Evolutionary conservation across 148 eudicot genomes (phyloP).

Genomic region (Silene uniflora): DNA sequence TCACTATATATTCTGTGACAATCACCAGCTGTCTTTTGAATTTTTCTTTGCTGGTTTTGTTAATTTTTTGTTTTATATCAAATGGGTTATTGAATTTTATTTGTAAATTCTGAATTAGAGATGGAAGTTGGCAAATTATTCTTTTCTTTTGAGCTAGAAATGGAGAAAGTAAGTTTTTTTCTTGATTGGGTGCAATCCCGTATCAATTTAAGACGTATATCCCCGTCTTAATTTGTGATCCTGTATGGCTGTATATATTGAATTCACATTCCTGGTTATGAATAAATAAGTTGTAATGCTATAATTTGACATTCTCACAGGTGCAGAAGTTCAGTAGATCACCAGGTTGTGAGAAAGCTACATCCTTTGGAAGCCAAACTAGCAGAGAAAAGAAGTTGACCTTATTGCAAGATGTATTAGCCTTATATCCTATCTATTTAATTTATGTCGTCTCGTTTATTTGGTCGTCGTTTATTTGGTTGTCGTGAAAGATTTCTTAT

Average conservation of each 20-base stretch:
- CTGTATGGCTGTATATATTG: no score
- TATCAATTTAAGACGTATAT: no score
- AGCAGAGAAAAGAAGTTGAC: slow-evolving; percentile 56
- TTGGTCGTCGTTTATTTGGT: no score
- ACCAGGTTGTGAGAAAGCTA: slow-evolving; percentile 27
- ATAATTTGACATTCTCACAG: slow-evolving; percentile 22
- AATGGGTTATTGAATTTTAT: slow-evolving; percentile 2
- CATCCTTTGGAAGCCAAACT: slow-evolving; percentile 28
- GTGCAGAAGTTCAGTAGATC: slow-evolving; percentile 40
- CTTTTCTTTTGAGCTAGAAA: slow-evolving; percentile 24
- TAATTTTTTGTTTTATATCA: background rate
- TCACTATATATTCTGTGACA: background rate
- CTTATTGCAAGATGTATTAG: slow-evolving; percentile 69
- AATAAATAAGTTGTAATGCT: background rate
- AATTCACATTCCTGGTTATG: no score
- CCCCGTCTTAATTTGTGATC: no score
- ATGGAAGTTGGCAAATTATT: slow-evolving; percentile 22
- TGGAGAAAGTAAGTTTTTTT: slow-evolving; percentile 25
- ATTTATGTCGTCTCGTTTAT: background rate
- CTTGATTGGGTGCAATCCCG: no score
- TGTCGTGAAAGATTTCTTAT: background rate
- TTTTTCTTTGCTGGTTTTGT: background rate
- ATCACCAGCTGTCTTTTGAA: slow-evolving; percentile 20
- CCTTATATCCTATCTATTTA: slow-evolving; percentile 1
- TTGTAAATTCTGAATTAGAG: background rate